phyloP scores from a whole-genome alignment of 306 rosid genomes.

The Neltuma alba region DNA sequence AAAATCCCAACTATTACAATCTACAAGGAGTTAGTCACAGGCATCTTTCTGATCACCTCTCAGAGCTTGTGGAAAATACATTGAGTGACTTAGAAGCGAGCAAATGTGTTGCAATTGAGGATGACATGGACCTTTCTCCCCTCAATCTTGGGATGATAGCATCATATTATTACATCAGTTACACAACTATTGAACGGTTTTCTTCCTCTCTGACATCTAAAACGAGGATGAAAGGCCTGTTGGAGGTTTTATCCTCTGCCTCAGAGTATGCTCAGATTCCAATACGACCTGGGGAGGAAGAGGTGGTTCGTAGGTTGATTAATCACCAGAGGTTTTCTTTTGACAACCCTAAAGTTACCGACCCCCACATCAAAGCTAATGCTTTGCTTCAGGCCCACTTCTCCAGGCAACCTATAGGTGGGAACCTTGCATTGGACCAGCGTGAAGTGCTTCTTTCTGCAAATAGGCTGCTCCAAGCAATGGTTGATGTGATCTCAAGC shows the following conservation, averaged over 20 bases:
- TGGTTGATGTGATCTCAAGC: conserved; percentile 93
- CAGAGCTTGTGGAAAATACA: conserved; percentile 87
- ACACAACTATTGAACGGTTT: conserved; percentile 89
- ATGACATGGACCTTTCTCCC: conserved; percentile 83
- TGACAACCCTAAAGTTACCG: conserved; percentile 76
- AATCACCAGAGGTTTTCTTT: conserved; percentile 92
- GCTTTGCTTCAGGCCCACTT: conserved; percentile 95
- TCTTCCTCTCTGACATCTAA: conserved; percentile 76
- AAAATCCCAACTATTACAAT: conserved; percentile 95
- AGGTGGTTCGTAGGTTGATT: conserved; percentile 73
- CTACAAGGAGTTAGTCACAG: conserved; percentile 93
- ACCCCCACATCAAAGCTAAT: conserved; percentile 87
- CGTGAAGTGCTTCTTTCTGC: conserved; percentile 86
- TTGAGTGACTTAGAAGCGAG: conserved; percentile 85
- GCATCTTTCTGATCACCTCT: conserved; percentile 93
- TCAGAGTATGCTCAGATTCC: conserved; percentile 89
- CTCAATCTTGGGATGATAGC: conserved; percentile 92
- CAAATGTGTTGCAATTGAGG: conserved; percentile 76
- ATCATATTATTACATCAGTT: conserved; percentile 84
- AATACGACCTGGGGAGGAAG: conserved; percentile 93
- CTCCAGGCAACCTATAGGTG: conserved; percentile 79
- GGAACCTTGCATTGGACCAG: conserved; percentile 86
- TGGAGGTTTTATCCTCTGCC: conserved; percentile 84
- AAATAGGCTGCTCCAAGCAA: conserved; percentile 83
- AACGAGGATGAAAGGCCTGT: conserved; percentile 92